Conservation (phyloP, 805 yeast species). For the Phaffomyces thermotolerans region DNA sequence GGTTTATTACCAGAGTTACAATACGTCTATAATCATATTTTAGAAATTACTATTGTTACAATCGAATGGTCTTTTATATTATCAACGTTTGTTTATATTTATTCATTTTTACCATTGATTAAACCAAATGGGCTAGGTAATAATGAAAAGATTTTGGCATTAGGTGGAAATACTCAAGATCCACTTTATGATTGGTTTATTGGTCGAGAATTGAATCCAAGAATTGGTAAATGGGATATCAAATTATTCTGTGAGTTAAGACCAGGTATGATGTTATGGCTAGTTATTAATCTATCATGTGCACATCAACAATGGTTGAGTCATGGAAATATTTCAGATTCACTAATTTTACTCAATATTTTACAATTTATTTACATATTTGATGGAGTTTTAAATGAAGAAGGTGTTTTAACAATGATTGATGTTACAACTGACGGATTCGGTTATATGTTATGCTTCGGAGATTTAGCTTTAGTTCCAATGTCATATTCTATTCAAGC, state of each 20-base stretch:
- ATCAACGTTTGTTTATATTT: conserved; percentile 56
- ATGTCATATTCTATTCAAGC: conserved; percentile 85
- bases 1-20: conserved; percentile 72
- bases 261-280: conserved; percentile 90
- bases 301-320: conserved; percentile 70
- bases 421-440: conserved; percentile 95
- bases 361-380: conserved; percentile 78
- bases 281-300: conserved; percentile 67
- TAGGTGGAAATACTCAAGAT: conserved; percentile 81
- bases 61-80: conserved; percentile 57
- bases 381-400: conserved; percentile 90
- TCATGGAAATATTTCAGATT: conserved; percentile 56
- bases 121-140: conserved; percentile 44
- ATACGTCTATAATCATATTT: conserved; percentile 61
- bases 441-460: conserved; percentile 93
- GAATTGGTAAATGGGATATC: conserved; percentile 79
- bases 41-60: conserved; percentile 57
- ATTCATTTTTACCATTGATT: conserved; percentile 57
- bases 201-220: conserved; percentile 92
- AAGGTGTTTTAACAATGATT: conserved; percentile 87
- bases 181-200: conserved; percentile 88
- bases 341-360: conserved; percentile 58
- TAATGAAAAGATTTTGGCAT: conserved; percentile 66
- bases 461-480: conserved; percentile 89
- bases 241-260: conserved; percentile 89